Conservation (phyloP, 2,329 filamentous ascomycete species). For the Ustilaginoidea virens region DNA sequence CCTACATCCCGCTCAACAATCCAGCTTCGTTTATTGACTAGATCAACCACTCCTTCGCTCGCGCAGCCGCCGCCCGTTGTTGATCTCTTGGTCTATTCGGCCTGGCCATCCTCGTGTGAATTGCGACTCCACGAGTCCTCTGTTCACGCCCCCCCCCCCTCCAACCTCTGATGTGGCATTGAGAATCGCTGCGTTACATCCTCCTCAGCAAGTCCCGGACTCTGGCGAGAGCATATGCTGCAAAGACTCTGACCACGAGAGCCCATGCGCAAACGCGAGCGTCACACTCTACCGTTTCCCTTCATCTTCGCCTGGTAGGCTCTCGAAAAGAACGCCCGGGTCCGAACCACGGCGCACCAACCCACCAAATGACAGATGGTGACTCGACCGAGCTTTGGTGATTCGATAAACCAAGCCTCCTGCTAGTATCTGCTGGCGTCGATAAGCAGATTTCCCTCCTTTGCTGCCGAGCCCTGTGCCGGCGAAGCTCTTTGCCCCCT, state of each 20-base stretch:
- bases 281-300: conserved; percentile 15
- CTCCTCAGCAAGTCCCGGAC: conserved; percentile 4
- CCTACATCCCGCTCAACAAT: conserved; percentile 1
- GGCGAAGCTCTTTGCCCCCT: conserved; percentile 10
- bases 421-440: conserved; percentile 5
- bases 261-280: conserved; percentile 25
- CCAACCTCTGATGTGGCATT: conserved; percentile 14
- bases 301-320: too few relatives aligned
- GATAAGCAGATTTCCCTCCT: conserved; percentile 9
- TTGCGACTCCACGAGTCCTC: conserved; percentile 4
- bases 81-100: conserved; percentile 2
- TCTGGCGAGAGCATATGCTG: conserved; percentile 9
- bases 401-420: conserved; percentile 4
- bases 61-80: too few relatives aligned
- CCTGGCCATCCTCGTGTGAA: conserved; percentile 1
- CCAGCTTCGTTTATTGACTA: not conserved
- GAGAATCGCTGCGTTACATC: conserved; percentile 7
- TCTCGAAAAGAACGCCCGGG: too few relatives aligned
- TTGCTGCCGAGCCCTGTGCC: conserved; percentile 14
- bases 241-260: conserved; percentile 9
- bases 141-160: too few relatives aligned
- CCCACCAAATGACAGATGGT: conserved; percentile 15
- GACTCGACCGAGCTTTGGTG: conserved; percentile 6
- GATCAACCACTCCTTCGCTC: too few relatives aligned
- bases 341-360: too few relatives aligned